A percentile compares a stretch with the other conserved stretches of the same genome.
Evolutionary conservation across 257 asterid genomes (phyloP).

Genomic region (Nyctanthes arbortristis): DNA sequence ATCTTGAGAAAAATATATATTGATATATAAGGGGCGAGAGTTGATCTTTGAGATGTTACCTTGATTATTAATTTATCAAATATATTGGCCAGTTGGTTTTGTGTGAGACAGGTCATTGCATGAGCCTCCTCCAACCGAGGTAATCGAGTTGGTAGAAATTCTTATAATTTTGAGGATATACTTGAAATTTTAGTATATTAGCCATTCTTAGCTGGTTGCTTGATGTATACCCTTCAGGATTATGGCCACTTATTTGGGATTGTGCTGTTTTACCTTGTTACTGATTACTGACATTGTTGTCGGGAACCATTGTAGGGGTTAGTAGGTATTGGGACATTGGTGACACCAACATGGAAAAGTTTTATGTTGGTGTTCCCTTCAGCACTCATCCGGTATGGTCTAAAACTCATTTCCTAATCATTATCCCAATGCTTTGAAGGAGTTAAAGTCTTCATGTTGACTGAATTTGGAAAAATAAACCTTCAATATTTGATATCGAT

Average conservation of each 20-base stretch:
- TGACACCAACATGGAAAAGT: constrained; percentile 48
- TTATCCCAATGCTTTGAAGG: constrained; percentile 26
- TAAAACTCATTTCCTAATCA: constrained; percentile 25
- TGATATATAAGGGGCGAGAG: constrained; percentile 20
- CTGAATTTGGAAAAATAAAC: constrained; percentile 9
- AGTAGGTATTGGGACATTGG: constrained; percentile 42
- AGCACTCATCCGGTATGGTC: constrained; percentile 46
- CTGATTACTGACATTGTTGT: constrained; percentile 33
- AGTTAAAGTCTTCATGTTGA: constrained; percentile 12
- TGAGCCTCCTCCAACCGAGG: constrained; percentile 45
- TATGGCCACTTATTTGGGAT: constrained; percentile 19
- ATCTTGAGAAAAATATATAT: constrained; percentile 21
- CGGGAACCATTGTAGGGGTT: constrained; percentile 43
- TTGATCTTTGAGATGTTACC: constrained; percentile 30
- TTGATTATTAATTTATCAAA: constrained; percentile 28
- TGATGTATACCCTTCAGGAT: constrained; percentile 10
- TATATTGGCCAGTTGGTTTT: constrained; percentile 42
- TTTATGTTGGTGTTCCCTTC: constrained; percentile 58
- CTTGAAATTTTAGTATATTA: constrained; percentile 10
- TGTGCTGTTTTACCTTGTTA: constrained; percentile 18
- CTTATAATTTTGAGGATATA: constrained; percentile 18
- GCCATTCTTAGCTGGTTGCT: constrained; percentile 20
- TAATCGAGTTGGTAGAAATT: constrained; percentile 39
- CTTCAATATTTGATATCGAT: neutral
- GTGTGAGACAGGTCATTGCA: constrained; percentile 54